Evolutionary conservation across 768 basidiomycete genomes (phyloP).

Genomic region (Kwoniella heveanensis): DNA sequence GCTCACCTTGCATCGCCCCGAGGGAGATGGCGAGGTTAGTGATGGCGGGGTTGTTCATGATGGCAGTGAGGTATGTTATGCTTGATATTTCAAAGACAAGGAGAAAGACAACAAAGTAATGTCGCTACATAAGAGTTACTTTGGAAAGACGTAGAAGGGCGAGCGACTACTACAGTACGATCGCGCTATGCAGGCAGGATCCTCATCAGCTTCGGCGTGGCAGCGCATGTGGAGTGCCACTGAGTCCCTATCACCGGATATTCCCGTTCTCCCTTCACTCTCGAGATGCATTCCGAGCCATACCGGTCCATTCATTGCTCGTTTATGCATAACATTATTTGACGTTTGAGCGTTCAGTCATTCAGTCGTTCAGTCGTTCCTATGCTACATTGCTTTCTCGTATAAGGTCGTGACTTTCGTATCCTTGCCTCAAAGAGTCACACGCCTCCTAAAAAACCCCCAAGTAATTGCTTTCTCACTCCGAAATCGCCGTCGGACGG

Average conservation of each 20-base stretch:
- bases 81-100: background rate
- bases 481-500: too few species aligned
- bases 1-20: conserved; percentile 83
- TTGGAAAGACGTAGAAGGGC: conserved; percentile 24
- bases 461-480: too few species aligned
- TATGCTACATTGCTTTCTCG: too few species aligned
- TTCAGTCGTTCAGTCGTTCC: too few species aligned
- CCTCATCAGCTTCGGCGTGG: too few species aligned
- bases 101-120: conserved; percentile 3
- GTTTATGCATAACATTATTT: too few species aligned
- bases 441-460: too few species aligned
- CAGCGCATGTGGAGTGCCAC: conserved; percentile 16
- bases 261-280: conserved; percentile 5
- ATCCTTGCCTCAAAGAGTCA: too few species aligned
- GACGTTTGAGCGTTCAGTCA: too few species aligned
- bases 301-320: conserved; percentile 3
- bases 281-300: background rate
- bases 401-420: too few species aligned
- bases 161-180: background rate
- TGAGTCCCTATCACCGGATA: conserved; percentile 5
- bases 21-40: conserved; percentile 87
- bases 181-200: background rate
- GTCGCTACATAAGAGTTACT: background rate
- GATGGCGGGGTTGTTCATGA: conserved; percentile 57
- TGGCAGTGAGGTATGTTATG: conserved; percentile 11